Percentiles rank a stretch among this genome's conserved stretches.
Conservation (phyloP, 257 asterid species). For the Sherardia arvensis region DNA sequence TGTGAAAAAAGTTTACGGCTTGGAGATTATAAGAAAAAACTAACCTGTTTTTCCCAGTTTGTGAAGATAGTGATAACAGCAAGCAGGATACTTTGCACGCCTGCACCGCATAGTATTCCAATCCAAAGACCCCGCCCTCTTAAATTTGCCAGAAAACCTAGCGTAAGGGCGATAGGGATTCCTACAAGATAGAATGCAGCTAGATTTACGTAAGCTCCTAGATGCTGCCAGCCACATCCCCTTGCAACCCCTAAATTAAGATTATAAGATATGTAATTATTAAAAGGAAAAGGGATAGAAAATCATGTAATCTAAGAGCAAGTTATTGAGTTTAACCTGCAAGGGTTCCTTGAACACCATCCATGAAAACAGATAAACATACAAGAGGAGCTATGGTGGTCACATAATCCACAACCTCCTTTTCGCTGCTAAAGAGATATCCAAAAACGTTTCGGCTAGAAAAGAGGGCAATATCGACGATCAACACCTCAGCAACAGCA, state of each 20-base stretch:
- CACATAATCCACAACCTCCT: constrained; percentile 68
- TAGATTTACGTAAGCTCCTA: constrained; percentile 47
- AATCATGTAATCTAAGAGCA: too few species aligned
- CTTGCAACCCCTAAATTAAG: constrained; percentile 42
- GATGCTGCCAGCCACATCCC: constrained; percentile 56
- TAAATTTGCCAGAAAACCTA: constrained; percentile 26
- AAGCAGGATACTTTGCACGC: constrained; percentile 24
- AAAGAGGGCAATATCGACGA: constrained; percentile 35
- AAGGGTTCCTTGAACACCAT: constrained; percentile 47
- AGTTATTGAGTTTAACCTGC: constrained; percentile 41
- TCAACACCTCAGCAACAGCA: constrained; percentile 29
- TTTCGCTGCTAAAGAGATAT: constrained; percentile 60
- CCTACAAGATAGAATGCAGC: constrained; percentile 41
- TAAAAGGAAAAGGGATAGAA: not conserved
- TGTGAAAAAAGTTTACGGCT: not conserved
- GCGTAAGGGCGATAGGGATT: constrained; percentile 31
- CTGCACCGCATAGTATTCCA: constrained; percentile 37
- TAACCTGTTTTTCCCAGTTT: constrained; percentile 30
- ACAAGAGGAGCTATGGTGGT: constrained; percentile 60
- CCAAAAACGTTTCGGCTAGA: constrained; percentile 58
- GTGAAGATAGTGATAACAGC: constrained; percentile 30
- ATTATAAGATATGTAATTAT: not conserved
- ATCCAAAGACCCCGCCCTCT: constrained; percentile 51
- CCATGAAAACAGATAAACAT: constrained; percentile 47
- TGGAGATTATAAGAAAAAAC: not conserved